These are phyloP conservation scores for Pseudoperonospora humuli DNA, from an alignment of 352 stramenopile genomes.

Conservation along the genomic window DNA sequence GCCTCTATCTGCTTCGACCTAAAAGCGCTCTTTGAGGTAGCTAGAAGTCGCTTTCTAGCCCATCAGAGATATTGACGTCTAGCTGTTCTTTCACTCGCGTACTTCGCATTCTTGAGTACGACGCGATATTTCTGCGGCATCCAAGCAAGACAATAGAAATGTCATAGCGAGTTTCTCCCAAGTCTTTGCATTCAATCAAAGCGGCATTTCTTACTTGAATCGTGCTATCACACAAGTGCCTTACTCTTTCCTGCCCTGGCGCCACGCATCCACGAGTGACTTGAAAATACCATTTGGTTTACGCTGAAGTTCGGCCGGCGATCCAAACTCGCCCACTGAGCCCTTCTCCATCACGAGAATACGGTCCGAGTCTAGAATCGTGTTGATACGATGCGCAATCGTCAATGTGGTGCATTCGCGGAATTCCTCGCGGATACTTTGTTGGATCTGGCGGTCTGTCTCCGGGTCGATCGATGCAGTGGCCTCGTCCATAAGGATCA, in stretches of 20 bases:
- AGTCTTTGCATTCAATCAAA: background rate
- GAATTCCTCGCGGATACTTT: slow-evolving; percentile 88
- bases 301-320: slow-evolving; percentile 32
- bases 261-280: slow-evolving; percentile 42
- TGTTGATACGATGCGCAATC: slow-evolving; percentile 92
- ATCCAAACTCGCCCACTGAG: slow-evolving; percentile 19
- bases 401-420: slow-evolving; percentile 86
- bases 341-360: slow-evolving; percentile 86
- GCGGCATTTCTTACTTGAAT: background rate
- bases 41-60: too few species aligned
- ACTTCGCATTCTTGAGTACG: too few species aligned
- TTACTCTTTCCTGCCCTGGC: slow-evolving; percentile 40
- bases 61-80: too few species aligned
- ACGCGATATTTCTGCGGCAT: too few species aligned
- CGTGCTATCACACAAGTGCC: slow-evolving; percentile 11
- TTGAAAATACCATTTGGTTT: slow-evolving; percentile 15
- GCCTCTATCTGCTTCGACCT: too few species aligned
- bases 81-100: too few species aligned
- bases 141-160: too few species aligned
- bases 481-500: slow-evolving; percentile 93
- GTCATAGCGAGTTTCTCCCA: background rate
- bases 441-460: slow-evolving; percentile 54
- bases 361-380: slow-evolving; percentile 89
- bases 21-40: too few species aligned
- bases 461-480: slow-evolving; percentile 86